Evolutionary conservation across 2,329 filamentous ascomycete species (phyloP).

Genomic region (Ceratocystis cacaofunesta): DNA sequence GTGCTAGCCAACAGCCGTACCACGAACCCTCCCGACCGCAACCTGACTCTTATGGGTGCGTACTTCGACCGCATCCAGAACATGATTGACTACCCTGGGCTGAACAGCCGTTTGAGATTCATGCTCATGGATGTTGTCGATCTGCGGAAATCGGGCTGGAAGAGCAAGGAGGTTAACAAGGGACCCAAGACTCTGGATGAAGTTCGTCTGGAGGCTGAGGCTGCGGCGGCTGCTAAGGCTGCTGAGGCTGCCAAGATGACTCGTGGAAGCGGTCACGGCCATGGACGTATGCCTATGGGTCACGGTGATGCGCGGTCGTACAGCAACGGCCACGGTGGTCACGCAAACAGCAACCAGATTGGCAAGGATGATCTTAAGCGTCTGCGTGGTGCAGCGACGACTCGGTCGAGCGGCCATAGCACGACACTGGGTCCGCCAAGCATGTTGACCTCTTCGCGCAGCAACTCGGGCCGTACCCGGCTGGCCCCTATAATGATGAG

Average conservation of each 20-base stretch:
- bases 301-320: conserved; percentile 62
- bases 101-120: conserved; percentile 80
- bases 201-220: conserved; percentile 70
- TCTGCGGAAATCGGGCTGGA: conserved; percentile 62
- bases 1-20: conserved; percentile 71
- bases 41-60: conserved; percentile 60
- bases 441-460: conserved; percentile 66
- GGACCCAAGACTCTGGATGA: conserved; percentile 93
- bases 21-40: conserved; percentile 8
- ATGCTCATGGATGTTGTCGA: conserved; percentile 95
- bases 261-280: conserved; percentile 37
- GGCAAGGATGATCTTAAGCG: conserved; percentile 83
- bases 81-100: conserved; percentile 64
- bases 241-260: conserved; percentile 34
- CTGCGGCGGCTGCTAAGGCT: conserved; percentile 64
- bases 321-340: conserved; percentile 58
- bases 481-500: conserved; percentile 59
- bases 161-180: conserved; percentile 79
- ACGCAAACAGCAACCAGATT: conserved; percentile 70
- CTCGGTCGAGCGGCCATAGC: conserved; percentile 46
- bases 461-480: conserved; percentile 59
- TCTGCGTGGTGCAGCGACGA: conserved; percentile 41
- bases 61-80: conserved; percentile 83
- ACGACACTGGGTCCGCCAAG: conserved; percentile 65
- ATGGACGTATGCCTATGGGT: conserved; percentile 53